Evolutionary conservation across 257 asterid species (phyloP), one percentile per base, ranked within the genome.

Genomic region (Parsonsia alboflavescens): DNA sequence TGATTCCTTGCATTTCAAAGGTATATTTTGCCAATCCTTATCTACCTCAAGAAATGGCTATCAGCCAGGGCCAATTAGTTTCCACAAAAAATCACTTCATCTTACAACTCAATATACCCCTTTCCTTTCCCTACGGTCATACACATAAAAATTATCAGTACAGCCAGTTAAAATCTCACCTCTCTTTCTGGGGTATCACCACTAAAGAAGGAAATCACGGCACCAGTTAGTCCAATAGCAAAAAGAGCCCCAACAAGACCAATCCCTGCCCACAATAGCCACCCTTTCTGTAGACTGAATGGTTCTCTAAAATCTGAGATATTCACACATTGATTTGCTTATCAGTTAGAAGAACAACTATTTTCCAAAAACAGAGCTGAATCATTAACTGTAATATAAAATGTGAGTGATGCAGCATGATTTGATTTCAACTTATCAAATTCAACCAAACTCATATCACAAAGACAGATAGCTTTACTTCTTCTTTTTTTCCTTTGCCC

Each of bases 201-300:
- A 26, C 82, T 89, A 89, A 95, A 80, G 77, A 87, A 83, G 33
- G 99, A 85, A 77, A 85, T 36, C 28, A 85, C 90, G 54, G 80
- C 91, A 67, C 97, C 99, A 48, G 98, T 95, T 77, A 84, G 71
- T 45, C 93, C 92, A 78, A 95, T 82, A 79, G 96, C 87, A 79
- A 78, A 84, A 74, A 95, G 30, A 78, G 97, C 98, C 79, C 97
- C 98, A 78, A 82, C 95, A 74, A 95, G 82, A 73, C 99, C 97
- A 77, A 89, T 82, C 68, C 93, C 97, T 70, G 98, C 99, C 96
- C 97, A 95, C 79, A 95, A 75, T 77, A 92, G 63, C 99, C 99
- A 95, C 53, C 99, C 99, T 85, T 82, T 88, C 78, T 82, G 82
- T 70, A 92, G 92, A 90, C 87, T 72, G 81, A 95, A 92, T 45